Percentiles rank a stretch among this genome's conserved stretches.
Evolutionary conservation across 2,329 filamentous ascomycete species (phyloP).

Genomic region (Cladosporium colombiae): DNA sequence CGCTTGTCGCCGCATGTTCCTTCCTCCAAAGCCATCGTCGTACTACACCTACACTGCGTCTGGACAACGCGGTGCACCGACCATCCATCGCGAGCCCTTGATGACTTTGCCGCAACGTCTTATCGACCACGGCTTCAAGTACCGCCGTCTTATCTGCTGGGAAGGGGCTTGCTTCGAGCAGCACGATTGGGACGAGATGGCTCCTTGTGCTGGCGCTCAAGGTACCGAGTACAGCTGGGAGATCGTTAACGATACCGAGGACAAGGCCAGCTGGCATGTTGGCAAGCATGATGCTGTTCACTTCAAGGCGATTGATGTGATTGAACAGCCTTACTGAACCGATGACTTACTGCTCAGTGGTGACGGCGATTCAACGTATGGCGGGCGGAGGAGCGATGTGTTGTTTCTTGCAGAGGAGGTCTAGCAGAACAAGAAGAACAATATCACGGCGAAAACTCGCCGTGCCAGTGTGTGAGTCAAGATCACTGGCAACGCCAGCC

Average conservation of each 20-base stretch:
- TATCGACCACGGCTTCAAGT: constrained; percentile 24
- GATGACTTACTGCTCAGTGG: neutral
- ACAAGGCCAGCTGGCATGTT: constrained; percentile 27
- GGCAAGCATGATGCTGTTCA: constrained; percentile 22
- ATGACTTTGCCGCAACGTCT: constrained; percentile 23
- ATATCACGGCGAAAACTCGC: neutral
- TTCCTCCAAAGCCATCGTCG: neutral
- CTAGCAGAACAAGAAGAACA: neutral
- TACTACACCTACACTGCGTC: neutral
- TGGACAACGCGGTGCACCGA: neutral
- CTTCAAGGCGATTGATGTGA: constrained; percentile 21
- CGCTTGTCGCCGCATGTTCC: constrained; percentile 26
- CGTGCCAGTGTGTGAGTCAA: neutral
- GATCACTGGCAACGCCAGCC: neutral
- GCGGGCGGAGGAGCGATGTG: neutral
- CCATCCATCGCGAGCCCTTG: constrained; percentile 21
- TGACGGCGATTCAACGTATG: neutral
- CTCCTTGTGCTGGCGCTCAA: constrained; percentile 19
- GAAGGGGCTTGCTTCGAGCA: constrained; percentile 19
- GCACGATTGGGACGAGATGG: constrained; percentile 26
- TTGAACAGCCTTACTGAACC: constrained; percentile 12
- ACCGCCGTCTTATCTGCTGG: constrained; percentile 27
- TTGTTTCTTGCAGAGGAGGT: neutral
- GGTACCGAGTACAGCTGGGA: constrained; percentile 26
- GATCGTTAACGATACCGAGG: constrained; percentile 13